phyloP scores from a whole-genome alignment of 2,329 filamentous ascomycete species.

The Aspergillus alliaceus region DNA sequence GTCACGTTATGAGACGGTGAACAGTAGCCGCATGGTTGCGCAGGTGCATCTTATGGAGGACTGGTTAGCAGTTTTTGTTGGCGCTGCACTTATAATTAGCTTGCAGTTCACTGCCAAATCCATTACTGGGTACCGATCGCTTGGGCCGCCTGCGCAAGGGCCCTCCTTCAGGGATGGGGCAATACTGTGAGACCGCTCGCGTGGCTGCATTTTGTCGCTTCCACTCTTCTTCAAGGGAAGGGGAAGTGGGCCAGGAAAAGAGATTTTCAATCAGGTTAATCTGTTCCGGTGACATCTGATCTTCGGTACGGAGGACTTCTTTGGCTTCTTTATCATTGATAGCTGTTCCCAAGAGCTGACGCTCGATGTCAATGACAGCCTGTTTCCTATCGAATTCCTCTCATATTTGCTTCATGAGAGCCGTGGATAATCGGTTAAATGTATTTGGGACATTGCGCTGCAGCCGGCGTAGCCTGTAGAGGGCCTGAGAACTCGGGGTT shows the following conservation, averaged over 20 bases:
- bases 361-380: conserved; percentile 1
- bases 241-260: background rate
- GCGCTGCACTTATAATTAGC: no score
- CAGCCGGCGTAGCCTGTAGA: no score
- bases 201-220: background rate
- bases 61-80: no score
- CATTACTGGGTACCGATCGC: no score
- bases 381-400: conserved; percentile 2
- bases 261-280: background rate
- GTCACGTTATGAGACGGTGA: no score
- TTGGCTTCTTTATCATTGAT: background rate
- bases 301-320: background rate
- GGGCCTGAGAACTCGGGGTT: no score
- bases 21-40: no score
- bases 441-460: background rate
- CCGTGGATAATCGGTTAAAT: background rate
- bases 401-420: background rate
- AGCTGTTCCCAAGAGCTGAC: background rate
- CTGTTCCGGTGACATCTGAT: background rate
- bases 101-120: no score
- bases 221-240: background rate
- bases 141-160: background rate
- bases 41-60: no score
- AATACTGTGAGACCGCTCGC: background rate
- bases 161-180: background rate